Evolutionary conservation across 108 stramenopile genomes (phyloP).

Genomic region (Nitzschia sp.): DNA sequence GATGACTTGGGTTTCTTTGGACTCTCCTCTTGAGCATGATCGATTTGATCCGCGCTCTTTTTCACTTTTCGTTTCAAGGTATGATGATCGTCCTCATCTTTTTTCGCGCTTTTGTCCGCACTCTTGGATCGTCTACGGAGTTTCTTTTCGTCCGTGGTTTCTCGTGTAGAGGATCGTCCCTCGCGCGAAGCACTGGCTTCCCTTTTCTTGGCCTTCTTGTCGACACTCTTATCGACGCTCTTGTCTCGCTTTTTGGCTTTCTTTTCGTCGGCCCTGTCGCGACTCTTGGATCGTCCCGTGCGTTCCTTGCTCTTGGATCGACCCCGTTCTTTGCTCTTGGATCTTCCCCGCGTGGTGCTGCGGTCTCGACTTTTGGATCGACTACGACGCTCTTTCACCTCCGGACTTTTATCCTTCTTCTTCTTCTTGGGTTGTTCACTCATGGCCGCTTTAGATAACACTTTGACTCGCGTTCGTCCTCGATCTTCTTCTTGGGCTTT

Average conservation of each 20-base stretch:
- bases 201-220: background rate
- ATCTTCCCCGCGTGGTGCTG: background rate
- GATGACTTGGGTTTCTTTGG: background rate
- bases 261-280: background rate
- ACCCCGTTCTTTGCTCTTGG: conserved; percentile 2
- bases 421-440: background rate
- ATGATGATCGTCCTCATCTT: background rate
- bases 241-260: background rate
- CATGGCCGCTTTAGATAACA: background rate
- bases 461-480: background rate
- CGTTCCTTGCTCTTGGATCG: background rate
- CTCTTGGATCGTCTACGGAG: background rate
- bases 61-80: too few relatives aligned
- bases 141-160: background rate
- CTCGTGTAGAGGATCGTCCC: background rate
- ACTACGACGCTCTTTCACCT: background rate
- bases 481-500: background rate
- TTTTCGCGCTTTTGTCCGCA: background rate
- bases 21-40: background rate
- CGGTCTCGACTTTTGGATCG: conserved; percentile 8
- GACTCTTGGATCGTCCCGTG: background rate
- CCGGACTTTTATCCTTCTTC: background rate
- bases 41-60: too few relatives aligned
- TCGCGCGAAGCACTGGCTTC: background rate
- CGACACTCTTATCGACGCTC: background rate